Percentiles rank a stretch among this genome's conserved stretches.
phyloP scores from a whole-genome alignment of 1,284 basidiomycete genomes.

The Mycosarcoma mackinlayi region DNA sequence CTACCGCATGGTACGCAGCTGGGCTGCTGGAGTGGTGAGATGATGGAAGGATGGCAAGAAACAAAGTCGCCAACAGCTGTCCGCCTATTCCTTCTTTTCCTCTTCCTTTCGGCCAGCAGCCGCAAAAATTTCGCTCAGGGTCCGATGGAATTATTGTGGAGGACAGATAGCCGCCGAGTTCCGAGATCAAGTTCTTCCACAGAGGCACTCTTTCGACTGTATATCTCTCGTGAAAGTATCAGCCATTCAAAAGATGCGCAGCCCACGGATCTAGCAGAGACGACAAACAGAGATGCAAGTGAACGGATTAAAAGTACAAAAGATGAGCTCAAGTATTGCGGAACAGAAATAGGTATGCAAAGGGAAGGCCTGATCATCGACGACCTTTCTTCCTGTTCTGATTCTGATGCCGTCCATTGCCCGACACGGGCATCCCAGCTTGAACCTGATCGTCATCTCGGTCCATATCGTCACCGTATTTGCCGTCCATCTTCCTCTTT shows the following conservation, averaged over 20 bases:
- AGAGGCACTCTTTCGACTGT: no score
- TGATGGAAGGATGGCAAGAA: background rate
- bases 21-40: background rate
- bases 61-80: background rate
- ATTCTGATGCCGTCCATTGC: conserved; percentile 29
- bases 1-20: background rate
- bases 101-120: no score
- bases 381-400: conserved; percentile 39
- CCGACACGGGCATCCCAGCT: conserved; percentile 40
- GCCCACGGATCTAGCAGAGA: no score
- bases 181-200: no score
- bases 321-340: background rate
- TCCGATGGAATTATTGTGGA: no score
- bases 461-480: conserved; percentile 61
- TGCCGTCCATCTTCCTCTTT: conserved; percentile 54
- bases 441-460: conserved; percentile 65
- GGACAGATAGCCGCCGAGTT: no score
- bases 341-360: conserved; percentile 14
- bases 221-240: no score
- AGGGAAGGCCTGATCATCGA: conserved; percentile 13
- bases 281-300: no score
- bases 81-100: no score
- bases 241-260: no score
- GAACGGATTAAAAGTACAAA: no score
- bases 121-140: no score